A percentile compares a stretch with the other conserved stretches of the same genome.
Evolutionary conservation across 108 stramenopile species (phyloP).

Genomic region (Conticribra guillardii): DNA sequence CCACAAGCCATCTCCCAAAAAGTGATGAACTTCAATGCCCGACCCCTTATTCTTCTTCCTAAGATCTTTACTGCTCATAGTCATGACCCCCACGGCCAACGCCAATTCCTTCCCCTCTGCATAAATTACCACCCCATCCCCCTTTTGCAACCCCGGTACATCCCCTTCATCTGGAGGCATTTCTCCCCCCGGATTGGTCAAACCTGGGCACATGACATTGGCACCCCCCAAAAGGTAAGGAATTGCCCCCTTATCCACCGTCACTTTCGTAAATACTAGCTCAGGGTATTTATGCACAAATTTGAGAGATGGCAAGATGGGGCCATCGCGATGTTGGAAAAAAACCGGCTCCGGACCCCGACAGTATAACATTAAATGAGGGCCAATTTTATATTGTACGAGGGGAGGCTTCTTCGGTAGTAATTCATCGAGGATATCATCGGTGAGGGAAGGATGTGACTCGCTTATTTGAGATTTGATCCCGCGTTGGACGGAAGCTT

Average conservation of each 20-base stretch:
- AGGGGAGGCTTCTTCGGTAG: conserved; percentile 91
- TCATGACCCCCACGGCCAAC: conserved; percentile 91
- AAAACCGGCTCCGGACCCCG: conserved; percentile 76
- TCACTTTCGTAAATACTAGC: conserved; percentile 67
- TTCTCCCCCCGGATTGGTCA: conserved; percentile 86
- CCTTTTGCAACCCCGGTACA: conserved; percentile 70
- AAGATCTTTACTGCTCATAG: conserved; percentile 66
- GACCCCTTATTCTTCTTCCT: conserved; percentile 89
- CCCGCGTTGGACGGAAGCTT: conserved; percentile 83
- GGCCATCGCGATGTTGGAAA: conserved; percentile 94
- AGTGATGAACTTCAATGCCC: conserved; percentile 91
- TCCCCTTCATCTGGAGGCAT: conserved; percentile 80
- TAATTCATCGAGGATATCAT: conserved; percentile 83
- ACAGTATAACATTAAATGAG: conserved; percentile 85
- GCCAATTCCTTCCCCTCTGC: conserved; percentile 96
- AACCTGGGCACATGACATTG: conserved; percentile 97
- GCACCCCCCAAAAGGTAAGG: conserved; percentile 96
- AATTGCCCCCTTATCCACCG: conserved; percentile 94
- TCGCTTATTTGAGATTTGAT: conserved; percentile 70
- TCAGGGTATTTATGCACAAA: conserved; percentile 86
- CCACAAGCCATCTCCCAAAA: conserved; percentile 92
- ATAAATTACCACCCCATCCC: conserved; percentile 84
- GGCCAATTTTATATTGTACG: conserved; percentile 84
- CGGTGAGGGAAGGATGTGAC: conserved; percentile 77
- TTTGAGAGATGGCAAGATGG: conserved; percentile 90